These are phyloP conservation scores for Oryza meyeriana DNA, from an alignment of 176 grass and related monocot species.

Conservation along the genomic window DNA sequence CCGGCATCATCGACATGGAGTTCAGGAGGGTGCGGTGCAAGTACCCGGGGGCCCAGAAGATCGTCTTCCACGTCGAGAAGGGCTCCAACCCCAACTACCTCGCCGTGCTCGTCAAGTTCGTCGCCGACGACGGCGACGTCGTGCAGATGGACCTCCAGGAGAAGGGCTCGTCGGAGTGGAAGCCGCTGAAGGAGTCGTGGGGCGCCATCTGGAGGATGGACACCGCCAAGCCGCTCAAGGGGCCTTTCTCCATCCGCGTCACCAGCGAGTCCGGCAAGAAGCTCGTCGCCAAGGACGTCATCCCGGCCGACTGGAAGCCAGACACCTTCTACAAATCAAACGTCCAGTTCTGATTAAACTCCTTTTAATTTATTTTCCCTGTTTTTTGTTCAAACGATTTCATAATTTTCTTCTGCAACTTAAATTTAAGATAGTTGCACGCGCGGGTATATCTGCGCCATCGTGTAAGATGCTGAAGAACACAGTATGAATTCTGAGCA, in stretches of 20 bases:
- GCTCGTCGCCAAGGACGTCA: constrained; percentile 47
- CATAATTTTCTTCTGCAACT: background rate
- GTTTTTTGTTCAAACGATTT: background rate
- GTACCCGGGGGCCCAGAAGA: constrained; percentile 43
- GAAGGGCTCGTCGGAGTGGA: constrained; percentile 20
- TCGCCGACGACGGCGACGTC: constrained; percentile 56
- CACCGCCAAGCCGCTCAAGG: constrained; percentile 18
- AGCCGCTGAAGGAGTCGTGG: constrained; percentile 52
- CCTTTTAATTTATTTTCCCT: too few species aligned
- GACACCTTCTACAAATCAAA: constrained; percentile 42
- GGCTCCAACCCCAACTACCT: constrained; percentile 60
- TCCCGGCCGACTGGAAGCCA: constrained; percentile 49
- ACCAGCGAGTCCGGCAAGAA: constrained; percentile 64
- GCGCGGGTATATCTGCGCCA: background rate
- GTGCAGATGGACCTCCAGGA: constrained; percentile 54
- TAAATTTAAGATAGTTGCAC: background rate
- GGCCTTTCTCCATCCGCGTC: constrained; percentile 62
- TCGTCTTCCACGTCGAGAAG: constrained; percentile 69
- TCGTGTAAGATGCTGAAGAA: background rate
- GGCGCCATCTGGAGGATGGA: constrained; percentile 72
- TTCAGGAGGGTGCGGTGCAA: constrained; percentile 68
- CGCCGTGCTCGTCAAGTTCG: constrained; percentile 61
- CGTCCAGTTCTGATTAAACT: constrained; percentile 43
- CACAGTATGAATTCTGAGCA: background rate
- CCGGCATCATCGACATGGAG: constrained; percentile 59